These are phyloP conservation scores for Penicillium riverlandense DNA, from an alignment of 495 filamentous ascomycete species.

Conservation along the genomic window DNA sequence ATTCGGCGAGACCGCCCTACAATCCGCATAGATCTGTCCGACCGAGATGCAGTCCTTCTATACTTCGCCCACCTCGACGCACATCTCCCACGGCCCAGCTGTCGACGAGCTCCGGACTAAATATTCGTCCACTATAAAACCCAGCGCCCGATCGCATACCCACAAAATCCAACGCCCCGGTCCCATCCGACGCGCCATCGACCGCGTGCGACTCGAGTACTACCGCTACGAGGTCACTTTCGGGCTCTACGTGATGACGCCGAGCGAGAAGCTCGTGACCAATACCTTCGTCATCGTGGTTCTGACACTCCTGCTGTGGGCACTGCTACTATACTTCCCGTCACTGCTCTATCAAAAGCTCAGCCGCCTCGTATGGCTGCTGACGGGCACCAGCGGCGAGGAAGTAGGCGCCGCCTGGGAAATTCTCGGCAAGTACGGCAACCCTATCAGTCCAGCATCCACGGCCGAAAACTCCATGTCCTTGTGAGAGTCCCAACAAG, in stretches of 20 bases:
- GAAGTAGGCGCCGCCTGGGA: constrained; percentile 23
- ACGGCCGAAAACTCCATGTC: constrained; percentile 9
- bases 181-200: constrained; percentile 29
- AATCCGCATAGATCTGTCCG: constrained; percentile 12
- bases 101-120: constrained; percentile 33
- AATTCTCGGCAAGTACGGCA: constrained; percentile 20
- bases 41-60: constrained; percentile 36
- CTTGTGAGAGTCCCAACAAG: not conserved
- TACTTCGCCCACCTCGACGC: constrained; percentile 22
- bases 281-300: constrained; percentile 40
- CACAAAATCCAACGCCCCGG: constrained; percentile 15
- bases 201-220: constrained; percentile 56
- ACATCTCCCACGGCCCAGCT: constrained; percentile 25
- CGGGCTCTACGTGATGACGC: constrained; percentile 65
- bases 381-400: constrained; percentile 32
- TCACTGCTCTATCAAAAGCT: constrained; percentile 32
- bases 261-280: constrained; percentile 64
- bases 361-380: constrained; percentile 28
- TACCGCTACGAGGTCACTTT: constrained; percentile 76
- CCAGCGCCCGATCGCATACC: constrained; percentile 1
- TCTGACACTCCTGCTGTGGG: constrained; percentile 30
- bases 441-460: constrained; percentile 8
- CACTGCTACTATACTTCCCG: constrained; percentile 33
- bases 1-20: constrained; percentile 3
- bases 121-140: constrained; percentile 27